Evolutionary conservation across 176 grass and related monocot genomes (phyloP), one percentile per base, ranked within the genome.

Genomic region (Thalia dealbata): DNA sequence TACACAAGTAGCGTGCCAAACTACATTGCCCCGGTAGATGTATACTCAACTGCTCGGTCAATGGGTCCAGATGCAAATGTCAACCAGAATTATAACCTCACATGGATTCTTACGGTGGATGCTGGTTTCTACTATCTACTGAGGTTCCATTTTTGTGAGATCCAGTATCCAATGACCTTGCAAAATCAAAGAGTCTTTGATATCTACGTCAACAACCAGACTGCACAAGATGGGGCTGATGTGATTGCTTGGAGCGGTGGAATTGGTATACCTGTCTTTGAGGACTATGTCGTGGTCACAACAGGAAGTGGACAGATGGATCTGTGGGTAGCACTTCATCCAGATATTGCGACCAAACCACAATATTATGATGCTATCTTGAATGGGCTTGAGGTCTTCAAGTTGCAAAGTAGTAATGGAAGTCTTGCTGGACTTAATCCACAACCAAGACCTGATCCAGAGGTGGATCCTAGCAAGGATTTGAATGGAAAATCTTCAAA

Each of bases 11-110:
- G 51, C 0, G 74, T 64, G 43, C 74, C 85, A 19, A 14, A 15
- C 13, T 72, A 55, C 75, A 41, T 44, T 44, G 82, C 82, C 27
- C 86, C 86, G 30, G 64, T 30, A 58, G 19, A 26, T 59, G 79
- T 88, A 0, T 88, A 88, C 72, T 48, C 41, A 10, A 55, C 82
- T 58, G 78, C 86, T 42, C 55, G 86, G 52, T 88, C 86, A 1
- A 88, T 88, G 86, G 82, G 86, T 10, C 60, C 72, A 0, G 4
- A 0, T 7, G 51, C 66, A 21, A 32, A 67, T 32, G 13, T 84
- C 22, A 88, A 88, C 60, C 32, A 79, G 3, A 84, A 84, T 62
- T 84, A 84, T 61, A 88, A 88, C 71, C 81, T 88, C 54, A 88
- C 78, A 0, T 88, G 86, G 86, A 46, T 79, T 54, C 30, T 88